phyloP scores from a whole-genome alignment of 768 basidiomycete genomes.

The Lyophyllum atratum region DNA sequence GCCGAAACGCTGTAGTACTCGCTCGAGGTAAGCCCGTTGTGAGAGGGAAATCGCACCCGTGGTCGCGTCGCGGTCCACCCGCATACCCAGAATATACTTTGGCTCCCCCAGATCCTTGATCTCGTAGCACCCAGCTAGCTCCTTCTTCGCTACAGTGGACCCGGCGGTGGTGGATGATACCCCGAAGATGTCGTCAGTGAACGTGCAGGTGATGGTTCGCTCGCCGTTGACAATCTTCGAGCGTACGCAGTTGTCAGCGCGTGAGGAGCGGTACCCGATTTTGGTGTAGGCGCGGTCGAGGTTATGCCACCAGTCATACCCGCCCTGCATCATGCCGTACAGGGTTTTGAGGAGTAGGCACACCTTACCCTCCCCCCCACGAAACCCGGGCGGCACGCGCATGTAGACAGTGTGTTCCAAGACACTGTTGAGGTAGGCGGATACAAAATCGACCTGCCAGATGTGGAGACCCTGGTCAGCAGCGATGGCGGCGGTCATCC shows the following conservation, averaged over 20 bases:
- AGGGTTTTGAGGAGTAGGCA: too few species aligned
- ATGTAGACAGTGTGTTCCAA: too few species aligned
- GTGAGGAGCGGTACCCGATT: slow-evolving; percentile 15
- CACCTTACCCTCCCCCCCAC: too few species aligned
- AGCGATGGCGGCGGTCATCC: too few species aligned
- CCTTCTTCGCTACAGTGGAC: slow-evolving; percentile 9
- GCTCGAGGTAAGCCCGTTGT: not conserved
- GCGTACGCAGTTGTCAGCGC: slow-evolving; percentile 20
- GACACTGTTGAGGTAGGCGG: too few species aligned
- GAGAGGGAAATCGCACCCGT: slow-evolving; percentile 7
- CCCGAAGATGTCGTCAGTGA: slow-evolving; percentile 17
- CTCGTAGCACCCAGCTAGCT: slow-evolving; percentile 15
- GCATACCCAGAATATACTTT: too few species aligned
- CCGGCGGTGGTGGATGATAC: slow-evolving; percentile 12
- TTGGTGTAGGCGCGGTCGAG: slow-evolving; percentile 1
- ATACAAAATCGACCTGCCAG: too few species aligned
- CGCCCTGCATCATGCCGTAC: too few species aligned
- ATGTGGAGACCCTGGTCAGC: too few species aligned
- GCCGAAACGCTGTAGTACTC: not conserved
- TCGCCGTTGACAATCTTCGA: slow-evolving; percentile 1
- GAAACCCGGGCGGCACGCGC: too few species aligned
- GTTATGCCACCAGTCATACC: slow-evolving; percentile 18
- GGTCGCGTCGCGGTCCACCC: slow-evolving; percentile 4
- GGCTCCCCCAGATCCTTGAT: slow-evolving; percentile 16
- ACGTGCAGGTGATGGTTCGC: too few species aligned